Conservation (phyloP, 352 stramenopile species). For the Phytophthora boehmeriae region DNA sequence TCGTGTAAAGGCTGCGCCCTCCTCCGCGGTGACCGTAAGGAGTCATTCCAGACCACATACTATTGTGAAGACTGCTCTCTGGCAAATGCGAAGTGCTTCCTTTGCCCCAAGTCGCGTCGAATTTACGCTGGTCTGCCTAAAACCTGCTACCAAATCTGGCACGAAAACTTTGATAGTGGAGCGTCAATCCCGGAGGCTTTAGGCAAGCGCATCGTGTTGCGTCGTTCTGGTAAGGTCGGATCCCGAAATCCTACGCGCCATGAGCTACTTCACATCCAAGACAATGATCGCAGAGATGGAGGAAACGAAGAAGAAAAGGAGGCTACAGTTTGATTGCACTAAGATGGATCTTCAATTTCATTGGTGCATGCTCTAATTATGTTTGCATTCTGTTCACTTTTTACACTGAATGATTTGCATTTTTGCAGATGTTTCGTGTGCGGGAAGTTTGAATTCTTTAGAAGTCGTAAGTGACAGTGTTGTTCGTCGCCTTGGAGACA, state of each 20-base stretch:
- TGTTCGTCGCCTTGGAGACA: no score
- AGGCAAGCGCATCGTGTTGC: slow-evolving; percentile 11
- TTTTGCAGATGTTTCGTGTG: not conserved
- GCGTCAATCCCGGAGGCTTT: not conserved
- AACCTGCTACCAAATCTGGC: slow-evolving; percentile 11
- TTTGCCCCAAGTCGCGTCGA: no score
- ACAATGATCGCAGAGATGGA: not conserved
- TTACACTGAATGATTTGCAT: not conserved
- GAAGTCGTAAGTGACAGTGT: slow-evolving; percentile 1
- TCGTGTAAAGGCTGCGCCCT: no score
- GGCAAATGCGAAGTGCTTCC: no score
- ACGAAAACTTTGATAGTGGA: slow-evolving; percentile 13
- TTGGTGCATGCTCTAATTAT: no score
- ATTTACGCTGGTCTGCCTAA: no score
- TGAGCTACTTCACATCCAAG: slow-evolving; percentile 3
- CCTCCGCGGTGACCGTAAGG: no score
- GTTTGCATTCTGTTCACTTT: not conserved
- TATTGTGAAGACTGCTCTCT: no score
- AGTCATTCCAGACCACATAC: slow-evolving; percentile 14
- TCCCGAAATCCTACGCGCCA: slow-evolving; percentile 8
- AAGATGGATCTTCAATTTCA: no score
- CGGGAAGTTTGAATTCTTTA: not conserved
- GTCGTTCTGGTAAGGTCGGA: slow-evolving; percentile 5
- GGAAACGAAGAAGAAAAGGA: not conserved
- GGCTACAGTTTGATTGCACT: no score